A percentile compares a stretch with the other conserved stretches of the same genome.
phyloP scores from a whole-genome alignment of 805 yeast genomes.

The Barnettozyma californica region DNA sequence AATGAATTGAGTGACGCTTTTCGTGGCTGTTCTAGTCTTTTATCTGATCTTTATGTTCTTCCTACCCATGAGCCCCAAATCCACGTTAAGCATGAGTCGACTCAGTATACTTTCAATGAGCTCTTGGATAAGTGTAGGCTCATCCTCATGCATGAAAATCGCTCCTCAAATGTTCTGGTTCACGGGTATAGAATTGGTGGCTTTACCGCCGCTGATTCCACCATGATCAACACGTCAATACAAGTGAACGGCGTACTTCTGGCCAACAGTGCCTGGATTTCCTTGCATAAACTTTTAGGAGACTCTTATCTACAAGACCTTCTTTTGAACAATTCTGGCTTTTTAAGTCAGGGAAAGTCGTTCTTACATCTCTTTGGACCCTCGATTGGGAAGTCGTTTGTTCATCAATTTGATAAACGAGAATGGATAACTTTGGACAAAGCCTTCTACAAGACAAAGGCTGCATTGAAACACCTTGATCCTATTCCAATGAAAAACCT shows the following conservation, averaged over 20 bases:
- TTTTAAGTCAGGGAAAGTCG: background rate
- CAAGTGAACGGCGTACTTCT: conserved; percentile 37
- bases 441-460: conserved; percentile 13
- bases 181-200: conserved; percentile 39
- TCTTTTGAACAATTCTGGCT: conserved; percentile 12
- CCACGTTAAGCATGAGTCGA: background rate
- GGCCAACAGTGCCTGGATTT: conserved; percentile 41
- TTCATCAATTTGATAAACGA: background rate
- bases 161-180: conserved; percentile 32
- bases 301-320: conserved; percentile 9
- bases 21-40: background rate
- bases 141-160: conserved; percentile 26
- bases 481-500: conserved; percentile 11
- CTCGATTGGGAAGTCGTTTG: conserved; percentile 1
- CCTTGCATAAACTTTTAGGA: conserved; percentile 14
- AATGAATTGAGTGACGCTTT: background rate
- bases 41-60: background rate
- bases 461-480: background rate
- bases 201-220: conserved; percentile 23
- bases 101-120: conserved; percentile 24
- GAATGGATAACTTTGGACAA: conserved; percentile 7
- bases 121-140: conserved; percentile 38
- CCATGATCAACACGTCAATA: conserved; percentile 28
- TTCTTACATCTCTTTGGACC: conserved; percentile 19
- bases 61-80: background rate